Conservation (phyloP, 768 basidiomycete species). For the Nidula microcarpa region DNA sequence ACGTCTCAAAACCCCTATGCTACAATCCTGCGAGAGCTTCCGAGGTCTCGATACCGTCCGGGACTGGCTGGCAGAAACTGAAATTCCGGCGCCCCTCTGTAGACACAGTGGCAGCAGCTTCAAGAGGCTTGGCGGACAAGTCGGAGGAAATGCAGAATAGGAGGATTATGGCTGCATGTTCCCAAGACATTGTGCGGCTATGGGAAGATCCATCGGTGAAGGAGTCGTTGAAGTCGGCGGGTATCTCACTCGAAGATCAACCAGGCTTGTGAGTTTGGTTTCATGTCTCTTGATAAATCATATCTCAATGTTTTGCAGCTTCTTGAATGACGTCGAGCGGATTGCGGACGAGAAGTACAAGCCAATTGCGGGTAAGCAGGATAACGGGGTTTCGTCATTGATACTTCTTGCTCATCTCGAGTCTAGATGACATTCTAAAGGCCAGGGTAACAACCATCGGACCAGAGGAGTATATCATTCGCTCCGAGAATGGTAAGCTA, state of each 20-base stretch:
- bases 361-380: slow-evolving; percentile 46
- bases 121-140: slow-evolving; percentile 5
- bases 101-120: background rate
- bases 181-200: slow-evolving; percentile 48
- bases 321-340: slow-evolving; percentile 52
- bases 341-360: slow-evolving; percentile 47
- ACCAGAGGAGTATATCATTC: slow-evolving; percentile 59
- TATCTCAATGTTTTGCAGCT: slow-evolving; percentile 30
- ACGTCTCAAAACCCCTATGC: slow-evolving; percentile 6
- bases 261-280: slow-evolving; percentile 53
- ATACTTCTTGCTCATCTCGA: background rate
- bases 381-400: background rate
- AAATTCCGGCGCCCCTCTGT: background rate
- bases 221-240: slow-evolving; percentile 33
- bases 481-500: slow-evolving; percentile 30
- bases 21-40: slow-evolving; percentile 39
- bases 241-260: slow-evolving; percentile 51
- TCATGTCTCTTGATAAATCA: background rate
- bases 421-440: slow-evolving; percentile 57
- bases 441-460: slow-evolving; percentile 63
- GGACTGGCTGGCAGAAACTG: slow-evolving; percentile 42
- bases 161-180: slow-evolving; percentile 49
- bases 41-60: slow-evolving; percentile 45
- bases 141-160: slow-evolving; percentile 37
- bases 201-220: slow-evolving; percentile 50